These are phyloP conservation scores for Conticribra weissflogii DNA, from an alignment of 108 stramenopile genomes.

Conservation along the genomic window DNA sequence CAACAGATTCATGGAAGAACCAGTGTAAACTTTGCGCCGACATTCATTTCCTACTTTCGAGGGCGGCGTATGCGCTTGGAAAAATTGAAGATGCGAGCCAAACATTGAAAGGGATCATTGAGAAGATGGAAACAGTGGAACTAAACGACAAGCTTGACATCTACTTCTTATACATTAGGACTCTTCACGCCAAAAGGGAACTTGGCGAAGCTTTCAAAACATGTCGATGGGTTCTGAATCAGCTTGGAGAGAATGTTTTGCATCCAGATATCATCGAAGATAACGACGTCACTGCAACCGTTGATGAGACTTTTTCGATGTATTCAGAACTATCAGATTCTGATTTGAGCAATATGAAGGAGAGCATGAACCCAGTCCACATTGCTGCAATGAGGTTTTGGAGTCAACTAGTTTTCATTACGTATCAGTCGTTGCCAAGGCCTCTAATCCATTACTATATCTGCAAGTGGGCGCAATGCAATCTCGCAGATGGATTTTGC, in stretches of 20 bases:
- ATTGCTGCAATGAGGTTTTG: neutral
- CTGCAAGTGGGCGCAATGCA: neutral
- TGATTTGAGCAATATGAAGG: constrained; percentile 2
- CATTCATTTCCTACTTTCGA: neutral
- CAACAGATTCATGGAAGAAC: constrained; percentile 15
- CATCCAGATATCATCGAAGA: neutral
- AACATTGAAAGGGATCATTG: constrained; percentile 1
- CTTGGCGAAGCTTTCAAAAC: neutral
- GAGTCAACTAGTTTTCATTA: neutral
- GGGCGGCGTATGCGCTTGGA: constrained; percentile 12
- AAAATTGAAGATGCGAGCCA: constrained; percentile 12
- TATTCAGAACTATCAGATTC: neutral
- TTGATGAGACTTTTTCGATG: neutral
- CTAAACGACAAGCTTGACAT: constrained; percentile 29
- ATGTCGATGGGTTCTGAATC: neutral
- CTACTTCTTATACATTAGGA: neutral
- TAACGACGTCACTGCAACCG: neutral
- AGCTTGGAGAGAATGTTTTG: constrained; percentile 3
- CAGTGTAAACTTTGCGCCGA: constrained; percentile 24
- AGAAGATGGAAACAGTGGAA: constrained; percentile 2
- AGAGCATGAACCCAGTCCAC: neutral
- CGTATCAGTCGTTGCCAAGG: neutral
- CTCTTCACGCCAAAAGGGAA: neutral
- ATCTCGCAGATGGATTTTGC: neutral
- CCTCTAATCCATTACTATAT: neutral